Base-by-base conservation (phyloP, 2,329 filamentous ascomycete genomes). In the Harringtonia aguacate region DNA sequence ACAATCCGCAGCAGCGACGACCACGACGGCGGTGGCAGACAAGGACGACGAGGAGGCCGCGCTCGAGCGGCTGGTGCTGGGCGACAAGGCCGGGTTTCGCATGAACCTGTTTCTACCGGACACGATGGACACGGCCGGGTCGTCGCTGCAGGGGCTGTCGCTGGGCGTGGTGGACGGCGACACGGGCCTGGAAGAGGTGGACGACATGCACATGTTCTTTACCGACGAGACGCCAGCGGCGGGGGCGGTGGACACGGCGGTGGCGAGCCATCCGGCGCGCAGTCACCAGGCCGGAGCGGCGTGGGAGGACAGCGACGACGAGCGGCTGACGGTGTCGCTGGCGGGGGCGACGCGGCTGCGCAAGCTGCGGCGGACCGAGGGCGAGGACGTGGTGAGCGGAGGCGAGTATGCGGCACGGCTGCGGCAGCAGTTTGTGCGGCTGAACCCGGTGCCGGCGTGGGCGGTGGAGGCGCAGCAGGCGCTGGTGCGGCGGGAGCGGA, bases 271-370 rank as follows among this genome's bases (percentile, higher is more conserved):
- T 37, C 39, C 22, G 29, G 36, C 52, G n/a, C 54, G 13, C 12
- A 27, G 15, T 8, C 10, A 13, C 13, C 3, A 12, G 8, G 14
- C 73, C 35, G 67, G 69, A 18, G 72, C 81, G 3, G 85, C 79
- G 1, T 98, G 92, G 92, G 80, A 89, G 53, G 92, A 98, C 60
- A 97, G 89, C 61, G 92, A 98, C 55, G 92, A 98, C 58, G 92
- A 97, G 58, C 77, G 86, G 43, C 68, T 95, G 49, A 77, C 79
- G 8, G 74, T 98, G 39, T 97, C 90, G 14, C 72, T 98, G 33
- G 84, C 86, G 4, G 75, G 78, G 22, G 79, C 82, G 36, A 76
- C 79, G 39, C 76, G 85, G 51, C 62, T 95, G 58, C 78, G 89
- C 52, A 97, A 97, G 63, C 69, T 98, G 49, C 77, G 92, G 48